Evolutionary conservation across 495 filamentous ascomycete genomes (phyloP), one percentile per base, ranked within the genome.

Genomic region (Podospora tetraspora): DNA sequence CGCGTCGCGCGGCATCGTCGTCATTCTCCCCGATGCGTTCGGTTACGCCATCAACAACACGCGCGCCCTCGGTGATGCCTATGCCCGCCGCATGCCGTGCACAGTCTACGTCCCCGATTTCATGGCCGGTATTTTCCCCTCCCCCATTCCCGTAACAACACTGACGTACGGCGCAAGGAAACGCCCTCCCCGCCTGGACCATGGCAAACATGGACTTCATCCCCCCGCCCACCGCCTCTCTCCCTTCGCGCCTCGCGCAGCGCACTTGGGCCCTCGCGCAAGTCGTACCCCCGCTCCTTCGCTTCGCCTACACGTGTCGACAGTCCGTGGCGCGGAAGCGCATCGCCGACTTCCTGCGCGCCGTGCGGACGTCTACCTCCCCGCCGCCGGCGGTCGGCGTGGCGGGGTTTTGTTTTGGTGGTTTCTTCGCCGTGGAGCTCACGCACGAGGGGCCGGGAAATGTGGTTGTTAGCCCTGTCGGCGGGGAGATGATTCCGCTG

Each of bases 321-420:
- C 67, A 71, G n/a, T 68, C 75, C 23, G 71, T 77, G 62, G 67
- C 74, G 61, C 75, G 76, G 70, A 84, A 85, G 6, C 78, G 79
- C 8, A 74, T 90, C 19, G 68, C 72, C 19, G 25, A 70, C 12
- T 89, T 87, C 74, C 74, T 89, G 70, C 63, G 73, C 66, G 67
- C 77, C 3, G 63, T 88, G 0, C 84, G 86, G 27, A 62, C 29
- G 0, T 29, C 24, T 6, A 12, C 66, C 69, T 52, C 66, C 68
- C 62, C 73, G 71, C 58, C 62, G 69, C 62, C 62, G 24, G 13
- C 62, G 3, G 64, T 89, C 61, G 84, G 82, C 29, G 79, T 77
- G 2, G 83, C 84, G 0, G 88, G 88, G 0, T 89, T 85, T 70
- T 88, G 86, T 73, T 89, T 85, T 86, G 87, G 87, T 24, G 88